Evolutionary conservation across 768 basidiomycete species (phyloP), one percentile per base, ranked within the genome.

Genomic region (Suillus brevipes): DNA sequence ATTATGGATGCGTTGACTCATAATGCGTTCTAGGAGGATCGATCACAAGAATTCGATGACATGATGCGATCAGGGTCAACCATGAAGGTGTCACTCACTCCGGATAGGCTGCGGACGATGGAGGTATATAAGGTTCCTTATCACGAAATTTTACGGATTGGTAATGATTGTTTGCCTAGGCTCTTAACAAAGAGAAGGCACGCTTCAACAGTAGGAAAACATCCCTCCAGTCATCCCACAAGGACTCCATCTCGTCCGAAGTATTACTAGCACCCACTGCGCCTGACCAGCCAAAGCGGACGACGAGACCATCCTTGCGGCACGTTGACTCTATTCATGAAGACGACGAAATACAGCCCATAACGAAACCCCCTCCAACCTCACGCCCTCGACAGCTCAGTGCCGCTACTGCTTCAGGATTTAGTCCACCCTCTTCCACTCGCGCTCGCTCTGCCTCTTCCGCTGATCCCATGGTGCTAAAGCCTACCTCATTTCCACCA

Each of bases 31-130:
- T 70, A 91, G 87, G 85, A 87, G 73, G 85, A 73, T 75, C 84
- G 75, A 70, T 81, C 86, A 63, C 89, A 91, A 67, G 92, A 97
- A 75, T 98, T 99, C 75, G 96, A 99, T 77, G 89, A 94, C 76
- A 81, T 98, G 77, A 90, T 99, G 88, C 87, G 87, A 60, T 94
- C 92, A 65, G 87, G 90, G 65, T 84, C 90, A 64, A 98, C 96
- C 23, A 92, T 97, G 91, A 97, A 94, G 74, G 89, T 99, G 70
- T 97, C 95, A 49, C 84, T 97, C 67, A 99, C 96, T 40, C 96
- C 96, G 64, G 95, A 97, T 80, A 85, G 96, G 62, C 82, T 99
- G 64, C 91, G 89, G 74, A 93, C 88, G 59, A 96, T 97, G 87
- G 95, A 97, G 85, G 95, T 96, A 78, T 73, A 86, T 82, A 38